Percentiles rank a stretch among this genome's conserved stretches.
These are phyloP conservation scores for Globisporangium apiculatum DNA, from an alignment of 352 stramenopile genomes.

Conservation along the genomic window DNA sequence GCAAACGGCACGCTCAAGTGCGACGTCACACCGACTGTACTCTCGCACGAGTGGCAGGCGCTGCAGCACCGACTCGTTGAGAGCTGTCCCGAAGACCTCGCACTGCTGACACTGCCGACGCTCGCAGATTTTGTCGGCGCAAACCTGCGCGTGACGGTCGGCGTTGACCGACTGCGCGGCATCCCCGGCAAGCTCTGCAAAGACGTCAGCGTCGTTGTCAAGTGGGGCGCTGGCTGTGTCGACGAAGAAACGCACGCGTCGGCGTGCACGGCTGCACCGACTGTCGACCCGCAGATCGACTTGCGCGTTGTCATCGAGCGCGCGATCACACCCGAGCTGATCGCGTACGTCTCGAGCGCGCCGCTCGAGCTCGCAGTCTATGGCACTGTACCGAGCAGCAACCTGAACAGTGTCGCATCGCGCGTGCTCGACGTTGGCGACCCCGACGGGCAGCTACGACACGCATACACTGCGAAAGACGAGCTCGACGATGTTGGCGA, in stretches of 20 bases:
- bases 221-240: constrained; percentile 21
- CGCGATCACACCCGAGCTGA: constrained; percentile 39
- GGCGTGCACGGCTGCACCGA: constrained; percentile 29
- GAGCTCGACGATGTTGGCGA: constrained; percentile 18
- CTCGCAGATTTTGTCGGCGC: constrained; percentile 37
- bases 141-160: constrained; percentile 49
- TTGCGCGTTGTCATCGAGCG: constrained; percentile 52
- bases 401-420: constrained; percentile 65
- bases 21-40: constrained; percentile 49
- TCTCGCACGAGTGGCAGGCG: constrained; percentile 75
- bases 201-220: constrained; percentile 49
- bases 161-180: constrained; percentile 39
- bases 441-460: too few relatives aligned
- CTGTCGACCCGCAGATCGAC: constrained; percentile 52
- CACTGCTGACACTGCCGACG: constrained; percentile 29
- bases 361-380: constrained; percentile 58
- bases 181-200: constrained; percentile 76
- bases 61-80: constrained; percentile 55
- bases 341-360: constrained; percentile 29
- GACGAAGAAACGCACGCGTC: constrained; percentile 36
- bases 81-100: constrained; percentile 35
- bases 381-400: constrained; percentile 71
- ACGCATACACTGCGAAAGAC: neutral
- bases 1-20: constrained; percentile 38
- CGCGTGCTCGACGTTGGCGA: constrained; percentile 22